A percentile compares a stretch with the other conserved stretches of the same genome.
Evolutionary conservation across 768 basidiomycete species (phyloP).

Genomic region (Cystofilobasidium capitatum): DNA sequence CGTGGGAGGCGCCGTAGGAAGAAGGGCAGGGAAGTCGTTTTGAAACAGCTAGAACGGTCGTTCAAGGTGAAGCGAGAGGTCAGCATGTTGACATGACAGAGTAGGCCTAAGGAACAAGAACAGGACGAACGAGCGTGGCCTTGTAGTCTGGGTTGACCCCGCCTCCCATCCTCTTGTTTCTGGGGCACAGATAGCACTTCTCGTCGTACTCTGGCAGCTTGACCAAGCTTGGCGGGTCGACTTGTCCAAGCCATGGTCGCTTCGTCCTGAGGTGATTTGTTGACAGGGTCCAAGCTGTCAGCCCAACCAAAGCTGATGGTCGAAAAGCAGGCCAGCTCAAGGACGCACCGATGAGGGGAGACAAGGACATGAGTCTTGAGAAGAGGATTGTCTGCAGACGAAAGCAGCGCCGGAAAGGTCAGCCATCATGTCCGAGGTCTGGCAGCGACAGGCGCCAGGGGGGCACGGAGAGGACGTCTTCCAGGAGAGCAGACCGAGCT

Average conservation of each 20-base stretch:
- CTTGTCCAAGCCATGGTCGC: conserved; percentile 84
- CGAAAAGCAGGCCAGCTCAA: not conserved
- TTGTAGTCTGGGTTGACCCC: conserved; percentile 57
- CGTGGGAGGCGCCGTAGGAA: conserved; percentile 50
- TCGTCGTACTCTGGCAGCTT: conserved; percentile 49
- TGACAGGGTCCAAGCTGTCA: no score
- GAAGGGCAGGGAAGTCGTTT: conserved; percentile 75
- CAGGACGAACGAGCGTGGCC: conserved; percentile 51
- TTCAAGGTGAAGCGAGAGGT: not conserved
- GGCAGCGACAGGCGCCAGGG: no score
- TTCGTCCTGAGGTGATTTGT: no score
- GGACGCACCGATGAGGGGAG: conserved; percentile 61
- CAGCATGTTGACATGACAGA: not conserved
- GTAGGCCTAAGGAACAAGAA: not conserved
- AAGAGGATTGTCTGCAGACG: conserved; percentile 62
- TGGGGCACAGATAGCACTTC: conserved; percentile 77
- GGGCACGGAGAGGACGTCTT: no score
- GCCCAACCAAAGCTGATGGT: not conserved
- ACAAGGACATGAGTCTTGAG: conserved; percentile 67
- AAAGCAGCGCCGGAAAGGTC: not conserved
- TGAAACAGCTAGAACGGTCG: conserved; percentile 45
- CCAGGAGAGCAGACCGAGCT: no score
- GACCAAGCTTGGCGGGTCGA: conserved; percentile 53
- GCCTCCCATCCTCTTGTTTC: conserved; percentile 67
- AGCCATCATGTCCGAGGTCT: not conserved